Conservation (phyloP, 257 asterid species). For the Lycium barbarum region DNA sequence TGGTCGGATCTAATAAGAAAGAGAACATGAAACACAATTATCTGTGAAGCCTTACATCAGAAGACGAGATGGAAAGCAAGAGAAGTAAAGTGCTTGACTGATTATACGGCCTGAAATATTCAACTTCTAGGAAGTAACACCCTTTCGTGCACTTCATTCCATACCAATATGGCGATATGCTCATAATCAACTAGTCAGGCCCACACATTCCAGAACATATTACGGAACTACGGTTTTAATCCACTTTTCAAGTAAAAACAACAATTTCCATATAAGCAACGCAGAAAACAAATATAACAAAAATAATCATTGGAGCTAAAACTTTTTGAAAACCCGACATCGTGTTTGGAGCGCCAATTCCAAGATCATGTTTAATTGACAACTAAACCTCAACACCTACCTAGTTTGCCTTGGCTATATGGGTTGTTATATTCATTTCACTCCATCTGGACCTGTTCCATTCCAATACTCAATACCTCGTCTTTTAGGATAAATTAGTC, state of each 20-base stretch:
- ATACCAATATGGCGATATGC: background rate
- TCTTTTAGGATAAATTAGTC: background rate
- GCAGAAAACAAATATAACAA: background rate
- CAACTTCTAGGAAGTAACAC: constrained; percentile 11
- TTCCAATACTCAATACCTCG: background rate
- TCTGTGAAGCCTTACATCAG: background rate
- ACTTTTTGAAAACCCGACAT: background rate
- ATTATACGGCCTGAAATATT: background rate
- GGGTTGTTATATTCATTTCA: background rate
- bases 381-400: background rate
- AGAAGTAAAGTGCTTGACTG: background rate
- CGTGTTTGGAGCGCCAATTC: background rate
- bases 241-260: background rate
- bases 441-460: background rate
- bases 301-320: background rate
- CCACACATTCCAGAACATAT: background rate
- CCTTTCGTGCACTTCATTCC: background rate
- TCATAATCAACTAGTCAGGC: background rate
- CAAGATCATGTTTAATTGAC: background rate
- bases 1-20: constrained; percentile 22
- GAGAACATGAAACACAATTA: background rate
- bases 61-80: background rate
- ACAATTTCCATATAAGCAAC: background rate
- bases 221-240: background rate
- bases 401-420: background rate